These are phyloP conservation scores for Penicillium sp. DNA, from an alignment of 2,329 filamentous ascomycete species.

Conservation along the genomic window DNA sequence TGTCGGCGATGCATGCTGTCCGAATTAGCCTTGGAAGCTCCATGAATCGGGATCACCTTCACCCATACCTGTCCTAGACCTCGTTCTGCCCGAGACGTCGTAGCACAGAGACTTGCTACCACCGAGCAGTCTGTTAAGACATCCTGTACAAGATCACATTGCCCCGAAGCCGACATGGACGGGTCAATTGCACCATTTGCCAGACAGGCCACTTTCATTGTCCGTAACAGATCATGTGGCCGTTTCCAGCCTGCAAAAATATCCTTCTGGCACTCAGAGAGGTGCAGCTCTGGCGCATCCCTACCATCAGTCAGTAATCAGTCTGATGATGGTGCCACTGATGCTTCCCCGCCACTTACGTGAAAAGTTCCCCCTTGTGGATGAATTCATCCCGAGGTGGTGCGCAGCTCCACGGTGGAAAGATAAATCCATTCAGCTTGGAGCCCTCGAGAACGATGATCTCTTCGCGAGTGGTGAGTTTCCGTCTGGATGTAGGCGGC, in stretches of 20 bases:
- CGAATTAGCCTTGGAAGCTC: slow-evolving; percentile 6
- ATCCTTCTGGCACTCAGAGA: slow-evolving; percentile 69
- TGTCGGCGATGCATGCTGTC: slow-evolving; percentile 64
- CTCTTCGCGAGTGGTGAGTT: slow-evolving; percentile 66
- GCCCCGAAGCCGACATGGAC: slow-evolving; percentile 56
- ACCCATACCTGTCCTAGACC: slow-evolving; percentile 61
- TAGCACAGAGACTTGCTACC: slow-evolving; percentile 87
- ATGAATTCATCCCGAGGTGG: slow-evolving; percentile 62
- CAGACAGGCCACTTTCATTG: slow-evolving; percentile 34
- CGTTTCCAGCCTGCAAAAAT: slow-evolving; percentile 84
- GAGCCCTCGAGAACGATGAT: slow-evolving; percentile 74
- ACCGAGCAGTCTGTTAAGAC: slow-evolving; percentile 95
- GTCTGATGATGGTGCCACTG: slow-evolving; percentile 23
- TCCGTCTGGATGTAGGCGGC: slow-evolving; percentile 54
- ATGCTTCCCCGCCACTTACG: slow-evolving; percentile 49
- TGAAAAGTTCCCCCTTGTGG: slow-evolving; percentile 54
- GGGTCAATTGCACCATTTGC: slow-evolving; percentile 29
- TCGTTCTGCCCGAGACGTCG: slow-evolving; percentile 64
- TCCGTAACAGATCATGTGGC: slow-evolving; percentile 61
- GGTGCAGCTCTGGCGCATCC: slow-evolving; percentile 64
- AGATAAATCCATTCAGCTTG: slow-evolving; percentile 74
- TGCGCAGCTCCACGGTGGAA: slow-evolving; percentile 75
- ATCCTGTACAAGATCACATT: slow-evolving; percentile 87
- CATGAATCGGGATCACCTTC: background rate
- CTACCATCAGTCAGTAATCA: slow-evolving; percentile 43